phyloP scores from a whole-genome alignment of 805 yeast species.

The Candida ulmi region DNA sequence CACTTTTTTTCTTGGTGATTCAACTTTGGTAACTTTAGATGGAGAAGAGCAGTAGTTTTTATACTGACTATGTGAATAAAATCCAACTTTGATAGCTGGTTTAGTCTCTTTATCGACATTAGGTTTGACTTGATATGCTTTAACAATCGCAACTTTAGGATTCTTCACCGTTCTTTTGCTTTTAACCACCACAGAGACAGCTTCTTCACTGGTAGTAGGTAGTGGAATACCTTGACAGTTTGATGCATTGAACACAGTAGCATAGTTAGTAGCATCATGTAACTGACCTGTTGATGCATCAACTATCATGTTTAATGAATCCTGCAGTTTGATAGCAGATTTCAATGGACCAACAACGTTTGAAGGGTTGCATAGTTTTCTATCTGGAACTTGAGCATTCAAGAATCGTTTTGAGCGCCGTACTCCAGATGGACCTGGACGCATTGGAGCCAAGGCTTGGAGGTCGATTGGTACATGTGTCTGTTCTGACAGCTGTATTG shows the following conservation, averaged over 20 bases:
- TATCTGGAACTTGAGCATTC: conserved; percentile 3
- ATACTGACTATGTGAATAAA: conserved; percentile 17
- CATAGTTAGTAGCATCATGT: conserved; percentile 62
- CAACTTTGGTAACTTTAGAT: conserved; percentile 3
- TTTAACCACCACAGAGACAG: conserved; percentile 48
- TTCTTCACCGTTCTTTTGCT: conserved; percentile 14
- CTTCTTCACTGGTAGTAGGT: conserved; percentile 51
- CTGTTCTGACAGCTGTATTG: no score
- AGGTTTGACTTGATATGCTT: conserved; percentile 9
- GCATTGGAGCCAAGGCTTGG: no score
- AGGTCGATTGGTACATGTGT: no score
- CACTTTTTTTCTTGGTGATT: conserved; percentile 1
- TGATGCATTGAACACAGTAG: conserved; percentile 60
- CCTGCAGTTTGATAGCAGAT: conserved; percentile 11
- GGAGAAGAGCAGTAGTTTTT: conserved; percentile 12
- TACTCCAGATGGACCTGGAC: conserved; percentile 2
- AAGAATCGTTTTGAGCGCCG: conserved; percentile 19
- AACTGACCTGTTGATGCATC: conserved; percentile 56
- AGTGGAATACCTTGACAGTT: conserved; percentile 58
- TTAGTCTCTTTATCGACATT: neutral
- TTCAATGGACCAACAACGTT: conserved; percentile 6
- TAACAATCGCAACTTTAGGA: conserved; percentile 14
- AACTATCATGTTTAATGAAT: conserved; percentile 40
- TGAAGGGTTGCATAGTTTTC: conserved; percentile 14
- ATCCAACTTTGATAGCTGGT: conserved; percentile 10